Conservation (phyloP, 306 rosid genomes). For the Lithocarpus polystachyus region DNA sequence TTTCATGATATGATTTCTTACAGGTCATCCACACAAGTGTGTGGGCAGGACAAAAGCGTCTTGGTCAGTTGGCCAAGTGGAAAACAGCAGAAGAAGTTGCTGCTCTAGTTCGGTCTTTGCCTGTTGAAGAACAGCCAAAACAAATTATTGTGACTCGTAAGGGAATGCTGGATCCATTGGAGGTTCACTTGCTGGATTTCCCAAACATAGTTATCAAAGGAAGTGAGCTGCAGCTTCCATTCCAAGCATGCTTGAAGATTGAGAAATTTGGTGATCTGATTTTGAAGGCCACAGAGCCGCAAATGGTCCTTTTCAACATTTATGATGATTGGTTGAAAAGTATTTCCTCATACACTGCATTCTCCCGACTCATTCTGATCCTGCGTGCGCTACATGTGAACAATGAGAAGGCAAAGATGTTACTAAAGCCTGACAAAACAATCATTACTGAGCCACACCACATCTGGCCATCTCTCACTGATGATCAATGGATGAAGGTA, state of each 20-base stretch:
- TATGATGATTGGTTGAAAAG: conserved; percentile 99
- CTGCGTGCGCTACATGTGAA: conserved; percentile 95
- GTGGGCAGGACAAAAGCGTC: conserved; percentile 99
- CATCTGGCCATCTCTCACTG: conserved; percentile 97
- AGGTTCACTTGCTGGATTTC: conserved; percentile 91
- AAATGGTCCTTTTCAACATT: conserved; percentile 97
- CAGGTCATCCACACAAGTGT: conserved; percentile 99
- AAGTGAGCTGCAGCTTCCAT: conserved; percentile 98
- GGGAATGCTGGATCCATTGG: conserved; percentile 98
- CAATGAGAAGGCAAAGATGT: conserved; percentile 98
- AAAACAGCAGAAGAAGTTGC: conserved; percentile 99
- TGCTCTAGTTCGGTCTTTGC: conserved; percentile 95
- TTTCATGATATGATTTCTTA: conserved; percentile 20
- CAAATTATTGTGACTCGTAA: conserved; percentile 98
- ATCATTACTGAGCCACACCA: conserved; percentile 95
- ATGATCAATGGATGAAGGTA: conserved; percentile 99
- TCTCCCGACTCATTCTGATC: conserved; percentile 91
- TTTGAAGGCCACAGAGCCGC: conserved; percentile 98
- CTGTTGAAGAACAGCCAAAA: conserved; percentile 98
- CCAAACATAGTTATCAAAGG: conserved; percentile 98
- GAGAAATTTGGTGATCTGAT: conserved; percentile 99
- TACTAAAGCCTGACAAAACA: conserved; percentile 93
- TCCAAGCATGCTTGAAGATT: conserved; percentile 97
- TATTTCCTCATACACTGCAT: conserved; percentile 95
- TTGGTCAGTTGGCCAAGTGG: conserved; percentile 99